Base-by-base conservation (phyloP, 192 early-diverging fungal genomes). In the Coemansia erecta region DNA sequence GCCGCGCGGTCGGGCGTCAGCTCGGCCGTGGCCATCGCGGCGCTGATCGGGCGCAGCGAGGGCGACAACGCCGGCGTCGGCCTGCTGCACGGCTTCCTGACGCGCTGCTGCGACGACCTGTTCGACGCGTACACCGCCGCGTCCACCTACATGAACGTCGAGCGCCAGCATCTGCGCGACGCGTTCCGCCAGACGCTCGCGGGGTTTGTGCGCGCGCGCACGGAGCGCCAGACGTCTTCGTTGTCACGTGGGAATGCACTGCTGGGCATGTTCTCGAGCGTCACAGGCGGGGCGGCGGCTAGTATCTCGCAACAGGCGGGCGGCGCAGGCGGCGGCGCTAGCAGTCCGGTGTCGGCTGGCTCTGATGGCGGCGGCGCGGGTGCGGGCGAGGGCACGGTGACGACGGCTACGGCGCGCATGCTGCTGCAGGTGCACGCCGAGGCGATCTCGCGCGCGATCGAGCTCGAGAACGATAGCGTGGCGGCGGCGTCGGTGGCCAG, bases 81-180 rank as follows among this genome's bases (percentile, higher is more conserved):
- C 45, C 73, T 89, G 8, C 72, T 92, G n/a, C 80, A 84, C 12
- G 83, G 84, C 22, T 88, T 87, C 21, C 63, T 96, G 48, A 87
- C 94, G 61, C 90, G 94, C 33, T 94, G 89, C 65, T 87, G 94
- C 72, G 92, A 94, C 53, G 96, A 98, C 61, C 83, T 98, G 51
- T 98, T 94, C 76, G 91, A 97, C 24, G 91, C 96, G 35, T 97
- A 94, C 69, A 89, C 89, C 15, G 91, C 94, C 43, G 92, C 89
- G 14, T 85, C 90, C 58, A 89, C 90, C 60, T 98, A 96, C 66
- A 80, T 96, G 46, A 82, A 86, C 8, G 85, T 84, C 22, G 95
- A 98, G 72, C 72, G 83, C 31, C 63, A 80, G 11, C 90, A 87
- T 37, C 61, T 98, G 11, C 66, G 63, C 35, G 88, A 93, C 26